Percentiles rank a stretch among this genome's conserved stretches.
phyloP scores from a whole-genome alignment of 352 stramenopile genomes.

The Pythium plurisporium region DNA sequence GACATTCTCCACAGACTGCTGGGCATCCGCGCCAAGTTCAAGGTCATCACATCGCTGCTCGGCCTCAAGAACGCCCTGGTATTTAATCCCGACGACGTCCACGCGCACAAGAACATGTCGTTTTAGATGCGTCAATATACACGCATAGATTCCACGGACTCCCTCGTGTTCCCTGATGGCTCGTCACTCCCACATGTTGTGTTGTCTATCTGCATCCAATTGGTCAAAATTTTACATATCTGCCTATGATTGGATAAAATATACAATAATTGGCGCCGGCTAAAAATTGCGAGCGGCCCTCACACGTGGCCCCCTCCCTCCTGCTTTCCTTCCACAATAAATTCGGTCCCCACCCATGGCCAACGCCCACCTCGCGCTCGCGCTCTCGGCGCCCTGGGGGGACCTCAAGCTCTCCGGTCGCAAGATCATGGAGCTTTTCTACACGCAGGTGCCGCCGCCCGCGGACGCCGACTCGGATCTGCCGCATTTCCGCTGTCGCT shows the following conservation, averaged over 20 bases:
- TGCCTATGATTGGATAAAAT: constrained; percentile 19
- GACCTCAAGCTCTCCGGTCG: constrained; percentile 20
- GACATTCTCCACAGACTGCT: constrained; percentile 70
- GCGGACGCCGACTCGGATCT: constrained; percentile 7
- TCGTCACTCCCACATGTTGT: not conserved
- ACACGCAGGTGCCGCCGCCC: constrained; percentile 15
- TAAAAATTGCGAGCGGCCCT: too few relatives aligned
- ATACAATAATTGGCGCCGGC: constrained; percentile 3
- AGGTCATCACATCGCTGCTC: constrained; percentile 64
- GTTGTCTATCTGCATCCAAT: not conserved
- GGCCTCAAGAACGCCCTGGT: constrained; percentile 49
- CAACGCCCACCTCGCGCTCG: not conserved
- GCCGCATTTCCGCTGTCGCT: constrained; percentile 50
- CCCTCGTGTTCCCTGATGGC: too few relatives aligned
- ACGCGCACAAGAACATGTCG: constrained; percentile 83
- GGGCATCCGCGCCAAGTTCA: constrained; percentile 78
- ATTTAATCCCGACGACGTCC: constrained; percentile 61
- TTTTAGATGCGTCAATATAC: constrained; percentile 33
- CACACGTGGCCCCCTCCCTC: not conserved
- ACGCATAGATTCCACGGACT: not conserved
- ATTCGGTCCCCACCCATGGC: not conserved
- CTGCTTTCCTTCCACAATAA: constrained; percentile 5
- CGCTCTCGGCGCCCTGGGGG: not conserved
- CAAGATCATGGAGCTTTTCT: constrained; percentile 27
- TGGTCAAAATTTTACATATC: not conserved